Evolutionary conservation across 1,139 yeast species (phyloP), one percentile per base, ranked within the genome.

Genomic region (Pichia sp.): DNA sequence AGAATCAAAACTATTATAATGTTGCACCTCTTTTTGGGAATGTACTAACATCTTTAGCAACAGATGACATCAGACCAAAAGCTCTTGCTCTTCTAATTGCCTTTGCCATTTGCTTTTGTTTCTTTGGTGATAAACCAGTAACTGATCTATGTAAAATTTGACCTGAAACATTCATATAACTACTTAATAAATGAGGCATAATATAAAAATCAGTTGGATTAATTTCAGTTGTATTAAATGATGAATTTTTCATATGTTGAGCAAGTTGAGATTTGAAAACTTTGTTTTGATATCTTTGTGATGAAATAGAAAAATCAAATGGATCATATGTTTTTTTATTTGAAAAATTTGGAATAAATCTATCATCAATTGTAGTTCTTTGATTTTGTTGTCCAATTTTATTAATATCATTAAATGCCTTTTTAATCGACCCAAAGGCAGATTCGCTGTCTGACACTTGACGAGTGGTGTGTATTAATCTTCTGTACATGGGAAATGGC

Each of bases 61-160:
- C 81, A 55, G 79, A 69, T 40, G 86, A 76, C 64, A 85, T 68
- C 50, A 83, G 68, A 0, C 92, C 94, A 54, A 79, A 74, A 7
- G 80, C 76, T 64, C 86, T 78, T 7, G 88, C 81, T 56, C 89
- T 73, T 63, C 81, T 79, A 39, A 85, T 73, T 37, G 92, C 88
- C 54, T 75, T 81, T 1, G 85, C 70, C 60, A 85, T 67, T 57
- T 74, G 74, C 62, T 77, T 79, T 61, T 85, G 92, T 62, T 83
- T 83, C 56, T 70, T 73, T 8, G 73, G 71, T 40, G 70, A 73
- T 55, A 86, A 73, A 7, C 87, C 86, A 3, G 90, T 84, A n/a
- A 78, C 75, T 42, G 76, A 76, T 57, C 88, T 72, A 35, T 85
- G 82, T 46, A 78, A 67, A 36, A 85, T 83, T 62, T 79, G 83